phyloP scores from a whole-genome alignment of 1,139 yeast genomes.

The Yamadazyma atlantica region DNA sequence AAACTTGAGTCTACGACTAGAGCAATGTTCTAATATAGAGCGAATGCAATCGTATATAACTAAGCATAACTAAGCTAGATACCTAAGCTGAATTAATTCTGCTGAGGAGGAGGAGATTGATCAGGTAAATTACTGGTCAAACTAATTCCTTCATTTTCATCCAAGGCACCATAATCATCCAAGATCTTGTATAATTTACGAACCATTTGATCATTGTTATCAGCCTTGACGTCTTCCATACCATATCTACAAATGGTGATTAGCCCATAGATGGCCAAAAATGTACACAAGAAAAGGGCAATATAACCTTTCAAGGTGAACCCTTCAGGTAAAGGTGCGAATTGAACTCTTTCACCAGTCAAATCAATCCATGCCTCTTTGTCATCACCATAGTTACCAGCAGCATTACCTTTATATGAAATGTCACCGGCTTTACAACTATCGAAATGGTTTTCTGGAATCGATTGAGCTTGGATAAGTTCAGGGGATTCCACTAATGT shows the following conservation, averaged over 20 bases:
- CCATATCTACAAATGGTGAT: slow-evolving; percentile 79
- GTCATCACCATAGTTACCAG: slow-evolving; percentile 52
- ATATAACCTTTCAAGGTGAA: slow-evolving; percentile 90
- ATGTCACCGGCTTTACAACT: slow-evolving; percentile 58
- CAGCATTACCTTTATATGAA: slow-evolving; percentile 75
- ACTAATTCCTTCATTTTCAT: slow-evolving; percentile 18
- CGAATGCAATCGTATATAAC: too few relatives aligned
- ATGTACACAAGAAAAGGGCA: slow-evolving; percentile 77
- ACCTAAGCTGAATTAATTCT: background rate
- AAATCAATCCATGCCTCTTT: slow-evolving; percentile 60
- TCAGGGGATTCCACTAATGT: slow-evolving; percentile 51
- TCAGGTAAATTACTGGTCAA: slow-evolving; percentile 13
- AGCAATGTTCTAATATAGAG: too few relatives aligned
- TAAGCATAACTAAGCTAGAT: too few relatives aligned
- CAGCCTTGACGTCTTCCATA: slow-evolving; percentile 62
- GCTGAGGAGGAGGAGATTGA: slow-evolving; percentile 1
- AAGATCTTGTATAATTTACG: slow-evolving; percentile 49
- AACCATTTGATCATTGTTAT: slow-evolving; percentile 54
- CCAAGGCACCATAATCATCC: slow-evolving; percentile 25
- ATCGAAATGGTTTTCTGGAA: slow-evolving; percentile 56
- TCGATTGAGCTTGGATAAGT: slow-evolving; percentile 54
- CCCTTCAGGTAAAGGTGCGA: slow-evolving; percentile 67
- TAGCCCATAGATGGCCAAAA: slow-evolving; percentile 80
- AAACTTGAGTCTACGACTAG: too few relatives aligned
- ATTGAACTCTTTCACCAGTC: slow-evolving; percentile 71